These are phyloP conservation scores for Letharia lupina DNA, from an alignment of 495 filamentous ascomycete genomes.

Conservation along the genomic window DNA sequence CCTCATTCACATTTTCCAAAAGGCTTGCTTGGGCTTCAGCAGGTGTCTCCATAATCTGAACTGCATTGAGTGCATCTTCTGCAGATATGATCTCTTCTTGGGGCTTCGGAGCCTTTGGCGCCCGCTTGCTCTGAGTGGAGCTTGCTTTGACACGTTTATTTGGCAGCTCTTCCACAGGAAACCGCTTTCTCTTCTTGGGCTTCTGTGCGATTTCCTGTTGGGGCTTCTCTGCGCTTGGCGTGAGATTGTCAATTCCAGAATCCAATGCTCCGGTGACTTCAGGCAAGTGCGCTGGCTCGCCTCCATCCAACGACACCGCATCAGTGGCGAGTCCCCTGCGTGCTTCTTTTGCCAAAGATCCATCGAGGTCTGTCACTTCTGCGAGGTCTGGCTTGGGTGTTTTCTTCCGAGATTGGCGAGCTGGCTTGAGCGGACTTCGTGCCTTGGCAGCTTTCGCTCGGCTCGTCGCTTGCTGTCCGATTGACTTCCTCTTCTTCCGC, in stretches of 20 bases:
- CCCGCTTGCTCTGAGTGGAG: neutral
- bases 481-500: slow-evolving; percentile 25
- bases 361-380: neutral
- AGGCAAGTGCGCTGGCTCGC: neutral
- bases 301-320: neutral
- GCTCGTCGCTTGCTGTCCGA: slow-evolving; percentile 21
- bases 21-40: neutral
- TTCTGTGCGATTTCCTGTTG: neutral
- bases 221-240: neutral
- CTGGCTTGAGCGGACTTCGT: neutral
- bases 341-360: no score
- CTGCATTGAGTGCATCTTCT: neutral
- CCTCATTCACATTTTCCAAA: no score
- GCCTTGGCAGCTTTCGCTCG: slow-evolving; percentile 6
- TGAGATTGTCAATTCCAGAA: neutral
- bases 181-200: slow-evolving; percentile 6
- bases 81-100: neutral
- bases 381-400: neutral
- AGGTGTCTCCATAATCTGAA: neutral
- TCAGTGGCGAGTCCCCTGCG: neutral
- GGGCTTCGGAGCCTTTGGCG: slow-evolving; percentile 4
- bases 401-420: neutral
- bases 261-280: neutral
- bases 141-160: slow-evolving; percentile 6
- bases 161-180: neutral